These are phyloP conservation scores for Arthroderma uncinatum DNA, from an alignment of 2,329 filamentous ascomycete species.

Conservation along the genomic window DNA sequence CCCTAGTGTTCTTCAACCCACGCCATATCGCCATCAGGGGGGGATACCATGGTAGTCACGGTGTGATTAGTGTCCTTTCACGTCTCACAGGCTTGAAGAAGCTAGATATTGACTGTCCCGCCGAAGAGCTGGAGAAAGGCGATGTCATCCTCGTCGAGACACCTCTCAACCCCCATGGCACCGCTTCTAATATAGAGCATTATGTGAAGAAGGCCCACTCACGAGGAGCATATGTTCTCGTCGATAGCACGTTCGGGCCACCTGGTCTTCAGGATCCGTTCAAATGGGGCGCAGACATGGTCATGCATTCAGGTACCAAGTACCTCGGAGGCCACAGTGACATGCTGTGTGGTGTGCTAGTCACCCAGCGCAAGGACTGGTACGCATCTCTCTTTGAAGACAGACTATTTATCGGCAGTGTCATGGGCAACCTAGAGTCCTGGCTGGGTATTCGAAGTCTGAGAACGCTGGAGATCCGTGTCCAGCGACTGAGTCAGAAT, in stretches of 20 bases:
- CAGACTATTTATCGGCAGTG: slow-evolving; percentile 63
- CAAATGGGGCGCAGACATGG: slow-evolving; percentile 63
- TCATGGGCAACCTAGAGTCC: slow-evolving; percentile 80
- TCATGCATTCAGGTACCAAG: slow-evolving; percentile 92
- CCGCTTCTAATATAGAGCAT: slow-evolving; percentile 58
- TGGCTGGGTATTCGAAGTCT: slow-evolving; percentile 85
- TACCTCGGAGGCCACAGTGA: slow-evolving; percentile 95
- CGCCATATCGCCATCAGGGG: slow-evolving; percentile 68
- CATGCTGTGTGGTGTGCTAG: slow-evolving; percentile 76
- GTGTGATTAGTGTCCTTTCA: slow-evolving; percentile 61
- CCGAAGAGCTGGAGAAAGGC: slow-evolving; percentile 56
- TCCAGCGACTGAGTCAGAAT: slow-evolving; percentile 63
- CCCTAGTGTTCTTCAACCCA: slow-evolving; percentile 75
- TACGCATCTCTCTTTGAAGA: slow-evolving; percentile 52
- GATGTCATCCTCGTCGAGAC: slow-evolving; percentile 90
- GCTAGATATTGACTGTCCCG: slow-evolving; percentile 58
- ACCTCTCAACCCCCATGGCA: slow-evolving; percentile 80
- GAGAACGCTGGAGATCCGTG: slow-evolving; percentile 73
- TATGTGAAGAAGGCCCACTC: slow-evolving; percentile 64
- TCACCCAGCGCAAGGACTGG: slow-evolving; percentile 51
- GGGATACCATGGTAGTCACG: slow-evolving; percentile 91
- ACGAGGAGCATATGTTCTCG: slow-evolving; percentile 62
- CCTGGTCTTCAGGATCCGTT: slow-evolving; percentile 85
- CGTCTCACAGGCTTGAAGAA: slow-evolving; percentile 66
- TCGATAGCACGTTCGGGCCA: slow-evolving; percentile 88